These are phyloP conservation scores for Penicillium aurantiogriseum DNA, from an alignment of 2,329 filamentous ascomycete species.

Conservation along the genomic window DNA sequence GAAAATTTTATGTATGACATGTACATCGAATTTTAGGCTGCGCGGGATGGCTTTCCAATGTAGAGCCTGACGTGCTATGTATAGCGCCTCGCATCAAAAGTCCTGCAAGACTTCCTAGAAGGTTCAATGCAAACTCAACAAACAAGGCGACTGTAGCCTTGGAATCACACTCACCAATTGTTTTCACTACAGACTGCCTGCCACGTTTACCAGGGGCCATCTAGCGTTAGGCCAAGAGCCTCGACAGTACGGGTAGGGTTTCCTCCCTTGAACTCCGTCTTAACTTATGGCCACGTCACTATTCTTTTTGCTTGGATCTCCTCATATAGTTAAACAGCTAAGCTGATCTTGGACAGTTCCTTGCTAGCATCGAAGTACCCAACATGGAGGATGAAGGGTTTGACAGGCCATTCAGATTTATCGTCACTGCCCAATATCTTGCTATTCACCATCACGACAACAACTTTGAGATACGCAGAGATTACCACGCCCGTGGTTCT, in stretches of 20 bases:
- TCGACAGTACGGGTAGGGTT: not conserved
- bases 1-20: not conserved
- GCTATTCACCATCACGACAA: not conserved
- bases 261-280: not conserved
- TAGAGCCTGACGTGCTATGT: not conserved
- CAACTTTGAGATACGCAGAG: not conserved
- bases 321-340: not conserved
- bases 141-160: not conserved
- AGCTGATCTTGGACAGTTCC: not conserved
- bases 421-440: not conserved
- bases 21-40: too few relatives aligned
- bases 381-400: not conserved
- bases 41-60: too few relatives aligned
- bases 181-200: not conserved
- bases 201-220: not conserved
- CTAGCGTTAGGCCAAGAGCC: not conserved
- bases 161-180: not conserved
- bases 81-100: too few relatives aligned
- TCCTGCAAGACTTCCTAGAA: too few relatives aligned
- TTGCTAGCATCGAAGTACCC: not conserved
- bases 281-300: not conserved
- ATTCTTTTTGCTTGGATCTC: not conserved
- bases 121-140: not conserved
- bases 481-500: not conserved
- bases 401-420: not conserved